A percentile compares a stretch with the other conserved stretches of the same genome.
Conservation (phyloP, 2,329 filamentous ascomycete species). For the Ilyonectria mors-panacis region DNA sequence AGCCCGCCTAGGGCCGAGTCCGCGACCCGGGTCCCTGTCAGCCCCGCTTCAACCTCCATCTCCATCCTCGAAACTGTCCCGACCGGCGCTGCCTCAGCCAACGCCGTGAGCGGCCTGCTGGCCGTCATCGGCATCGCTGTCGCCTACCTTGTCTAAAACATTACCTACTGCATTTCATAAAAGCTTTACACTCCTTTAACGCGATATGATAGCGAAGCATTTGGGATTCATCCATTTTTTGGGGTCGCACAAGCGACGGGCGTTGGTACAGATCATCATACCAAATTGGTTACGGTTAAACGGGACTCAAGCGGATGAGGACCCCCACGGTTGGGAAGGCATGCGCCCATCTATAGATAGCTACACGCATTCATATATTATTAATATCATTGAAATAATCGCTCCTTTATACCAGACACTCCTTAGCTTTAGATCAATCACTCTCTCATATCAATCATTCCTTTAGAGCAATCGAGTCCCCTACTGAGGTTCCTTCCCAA, state of each 20-base stretch:
- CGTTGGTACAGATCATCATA: conserved; percentile 23
- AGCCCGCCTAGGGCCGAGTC: conserved; percentile 17
- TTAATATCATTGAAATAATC: conserved; percentile 24
- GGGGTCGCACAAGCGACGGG: conserved; percentile 17
- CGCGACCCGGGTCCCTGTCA: conserved; percentile 32
- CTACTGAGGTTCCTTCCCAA: conserved; percentile 1
- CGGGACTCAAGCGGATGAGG: conserved; percentile 9
- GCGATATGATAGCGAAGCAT: conserved; percentile 24
- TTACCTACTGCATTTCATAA: neutral
- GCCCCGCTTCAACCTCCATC: conserved; percentile 32
- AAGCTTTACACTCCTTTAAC: conserved; percentile 18
- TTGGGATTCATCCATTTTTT: conserved; percentile 17
- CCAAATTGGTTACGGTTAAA: conserved; percentile 13
- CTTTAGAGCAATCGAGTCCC: conserved; percentile 2
- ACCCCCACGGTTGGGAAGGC: conserved; percentile 11
- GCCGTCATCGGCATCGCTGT: conserved; percentile 57
- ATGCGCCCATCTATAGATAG: conserved; percentile 25
- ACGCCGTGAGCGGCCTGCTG: conserved; percentile 53
- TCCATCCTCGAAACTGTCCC: conserved; percentile 38
- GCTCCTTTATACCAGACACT: conserved; percentile 6
- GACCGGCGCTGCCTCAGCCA: conserved; percentile 50
- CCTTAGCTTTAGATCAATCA: conserved; percentile 1
- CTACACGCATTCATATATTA: conserved; percentile 11
- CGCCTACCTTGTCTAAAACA: conserved; percentile 59
- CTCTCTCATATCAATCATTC: conserved; percentile 14